Evolutionary conservation across 2,329 filamentous ascomycete species (phyloP).

Genomic region (Arthrobotrys sphaeroides): DNA sequence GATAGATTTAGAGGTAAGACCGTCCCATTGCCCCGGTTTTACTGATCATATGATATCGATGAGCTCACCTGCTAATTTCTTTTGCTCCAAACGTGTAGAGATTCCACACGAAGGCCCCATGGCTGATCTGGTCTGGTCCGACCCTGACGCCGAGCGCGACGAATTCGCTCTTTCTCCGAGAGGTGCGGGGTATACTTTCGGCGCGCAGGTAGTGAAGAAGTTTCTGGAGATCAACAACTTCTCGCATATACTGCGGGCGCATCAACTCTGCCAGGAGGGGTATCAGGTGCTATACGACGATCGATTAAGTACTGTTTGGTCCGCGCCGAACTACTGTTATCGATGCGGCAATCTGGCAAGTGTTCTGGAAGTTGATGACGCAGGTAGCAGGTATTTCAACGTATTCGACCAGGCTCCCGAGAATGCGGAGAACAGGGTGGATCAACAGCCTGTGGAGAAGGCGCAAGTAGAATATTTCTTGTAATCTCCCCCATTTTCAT

Average conservation of each 20-base stretch:
- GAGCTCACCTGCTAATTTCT: constrained; percentile 44
- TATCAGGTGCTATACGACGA: constrained; percentile 98
- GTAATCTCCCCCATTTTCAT: background rate
- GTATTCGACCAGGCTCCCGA: constrained; percentile 97
- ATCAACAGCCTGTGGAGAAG: constrained; percentile 80
- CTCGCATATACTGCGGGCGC: constrained; percentile 96
- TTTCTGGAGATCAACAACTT: constrained; percentile 97
- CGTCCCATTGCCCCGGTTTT: background rate
- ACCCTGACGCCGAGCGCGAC: constrained; percentile 95
- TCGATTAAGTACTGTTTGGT: constrained; percentile 94
- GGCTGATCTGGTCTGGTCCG: constrained; percentile 99
- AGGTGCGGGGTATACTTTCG: constrained; percentile 96
- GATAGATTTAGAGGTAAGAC: constrained; percentile 78
- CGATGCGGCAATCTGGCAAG: constrained; percentile 96
- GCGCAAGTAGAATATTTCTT: constrained; percentile 74
- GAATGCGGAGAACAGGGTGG: constrained; percentile 89
- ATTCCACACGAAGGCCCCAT: constrained; percentile 99
- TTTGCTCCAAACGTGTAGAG: constrained; percentile 64
- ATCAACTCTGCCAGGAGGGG: constrained; percentile 97
- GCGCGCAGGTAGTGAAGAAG: constrained; percentile 96
- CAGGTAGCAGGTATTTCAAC: constrained; percentile 79
- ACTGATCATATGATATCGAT: constrained; percentile 34
- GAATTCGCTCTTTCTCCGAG: constrained; percentile 94
- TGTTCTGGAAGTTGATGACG: constrained; percentile 91
- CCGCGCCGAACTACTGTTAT: constrained; percentile 95